A percentile compares a stretch with the other conserved stretches of the same genome.
Evolutionary conservation across 176 grass and related monocot genomes (phyloP).

Genomic region (Avena insularis): DNA sequence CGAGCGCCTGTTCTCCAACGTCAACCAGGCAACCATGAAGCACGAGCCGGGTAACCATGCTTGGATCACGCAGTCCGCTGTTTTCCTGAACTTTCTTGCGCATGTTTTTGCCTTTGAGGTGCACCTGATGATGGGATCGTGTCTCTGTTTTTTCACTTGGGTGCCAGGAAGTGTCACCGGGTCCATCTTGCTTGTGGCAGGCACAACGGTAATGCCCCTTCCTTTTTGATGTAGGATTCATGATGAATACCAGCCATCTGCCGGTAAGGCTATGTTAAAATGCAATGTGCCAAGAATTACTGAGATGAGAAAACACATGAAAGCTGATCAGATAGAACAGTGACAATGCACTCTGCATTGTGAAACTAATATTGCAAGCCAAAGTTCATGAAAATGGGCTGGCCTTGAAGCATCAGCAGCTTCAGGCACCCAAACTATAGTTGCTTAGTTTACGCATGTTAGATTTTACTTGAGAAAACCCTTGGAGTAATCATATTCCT

Average conservation of each 20-base stretch:
- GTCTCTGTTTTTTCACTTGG: constrained; percentile 30
- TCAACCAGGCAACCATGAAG: constrained; percentile 91
- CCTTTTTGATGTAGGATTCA: not conserved
- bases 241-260: not conserved
- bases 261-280: not conserved
- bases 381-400: not conserved
- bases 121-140: not conserved
- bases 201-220: constrained; percentile 73
- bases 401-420: constrained; percentile 47
- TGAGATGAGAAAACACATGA: constrained; percentile 3
- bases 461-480: not conserved
- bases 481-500: not conserved
- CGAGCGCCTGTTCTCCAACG: constrained; percentile 88
- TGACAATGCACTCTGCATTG: not conserved
- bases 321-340: not conserved
- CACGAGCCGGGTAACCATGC: constrained; percentile 67
- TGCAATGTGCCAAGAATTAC: not conserved
- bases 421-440: not conserved
- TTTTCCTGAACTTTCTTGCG: not conserved
- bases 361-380: not conserved
- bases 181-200: constrained; percentile 73
- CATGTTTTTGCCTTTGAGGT: not conserved
- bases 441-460: not conserved
- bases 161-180: constrained; percentile 78
- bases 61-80: not conserved